phyloP scores from a whole-genome alignment of 139 green algal genomes.

The Chlorella sorokiniana region DNA sequence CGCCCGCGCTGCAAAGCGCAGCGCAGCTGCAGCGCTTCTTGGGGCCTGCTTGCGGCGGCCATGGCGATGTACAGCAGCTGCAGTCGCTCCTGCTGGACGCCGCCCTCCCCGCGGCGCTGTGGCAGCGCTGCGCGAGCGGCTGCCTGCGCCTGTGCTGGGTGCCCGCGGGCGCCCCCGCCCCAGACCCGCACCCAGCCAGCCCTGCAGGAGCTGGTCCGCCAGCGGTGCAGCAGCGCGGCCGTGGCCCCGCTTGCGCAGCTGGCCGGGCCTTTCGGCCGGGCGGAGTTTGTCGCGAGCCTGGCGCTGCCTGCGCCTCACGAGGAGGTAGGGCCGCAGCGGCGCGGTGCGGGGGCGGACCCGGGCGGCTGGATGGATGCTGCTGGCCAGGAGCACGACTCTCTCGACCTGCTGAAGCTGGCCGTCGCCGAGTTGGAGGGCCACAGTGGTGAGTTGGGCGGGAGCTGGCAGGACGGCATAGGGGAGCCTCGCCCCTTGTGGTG shows the following conservation, averaged over 20 bases:
- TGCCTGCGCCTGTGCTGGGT: conserved; percentile 11
- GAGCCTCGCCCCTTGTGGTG: neutral
- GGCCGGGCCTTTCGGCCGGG: neutral
- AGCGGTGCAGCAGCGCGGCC: neutral
- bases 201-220: conserved; percentile 8
- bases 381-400: neutral
- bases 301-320: conserved; percentile 10
- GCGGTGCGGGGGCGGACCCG: neutral
- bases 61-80: neutral
- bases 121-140: conserved; percentile 11
- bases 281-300: conserved; percentile 11
- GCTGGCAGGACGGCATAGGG: neutral
- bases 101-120: neutral
- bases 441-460: neutral
- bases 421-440: neutral
- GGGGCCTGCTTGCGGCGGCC: neutral
- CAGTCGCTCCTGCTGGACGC: conserved; percentile 1
- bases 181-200: neutral
- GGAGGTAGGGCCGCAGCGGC: neutral
- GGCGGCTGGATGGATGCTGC: neutral
- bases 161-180: neutral
- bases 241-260: neutral
- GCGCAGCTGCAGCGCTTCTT: conserved; percentile 1
- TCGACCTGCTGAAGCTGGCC: neutral
- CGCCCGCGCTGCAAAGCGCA: neutral